Evolutionary conservation across 2,329 filamentous ascomycete species (phyloP).

Genomic region (Ceratocystis eucalypticola): DNA sequence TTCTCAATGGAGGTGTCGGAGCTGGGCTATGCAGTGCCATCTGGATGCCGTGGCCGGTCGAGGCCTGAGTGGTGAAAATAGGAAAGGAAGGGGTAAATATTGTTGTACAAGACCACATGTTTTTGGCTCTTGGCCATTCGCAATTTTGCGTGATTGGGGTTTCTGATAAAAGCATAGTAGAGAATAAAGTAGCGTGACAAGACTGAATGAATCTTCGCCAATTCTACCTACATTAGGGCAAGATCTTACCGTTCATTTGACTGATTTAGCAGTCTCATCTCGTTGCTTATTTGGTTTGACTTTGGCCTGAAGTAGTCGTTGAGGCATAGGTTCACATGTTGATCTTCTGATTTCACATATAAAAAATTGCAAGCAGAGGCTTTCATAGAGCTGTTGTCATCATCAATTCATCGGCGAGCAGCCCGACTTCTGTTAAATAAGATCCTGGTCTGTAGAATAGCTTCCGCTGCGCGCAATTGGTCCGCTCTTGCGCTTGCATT

Average conservation of each 20-base stretch:
- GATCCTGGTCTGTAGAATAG: constrained; percentile 14
- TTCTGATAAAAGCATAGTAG: too few species aligned
- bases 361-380: too few species aligned
- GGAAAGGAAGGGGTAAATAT: background rate
- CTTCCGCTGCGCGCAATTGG: background rate
- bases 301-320: background rate
- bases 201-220: too few species aligned
- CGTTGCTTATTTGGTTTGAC: too few species aligned
- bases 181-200: too few species aligned
- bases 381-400: constrained; percentile 4
- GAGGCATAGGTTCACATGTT: background rate
- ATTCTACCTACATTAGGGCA: too few species aligned
- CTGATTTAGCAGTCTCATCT: too few species aligned
- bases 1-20: constrained; percentile 15
- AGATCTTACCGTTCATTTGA: too few species aligned
- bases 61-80: constrained; percentile 15
- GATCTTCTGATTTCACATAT: background rate
- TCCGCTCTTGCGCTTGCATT: background rate
- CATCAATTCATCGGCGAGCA: constrained; percentile 13
- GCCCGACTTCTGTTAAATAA: constrained; percentile 15
- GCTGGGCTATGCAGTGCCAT: constrained; percentile 16
- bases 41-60: constrained; percentile 17
- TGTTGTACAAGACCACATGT: background rate
- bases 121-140: background rate
- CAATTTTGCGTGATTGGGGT: too few species aligned